Evolutionary conservation across 2,329 filamentous ascomycete species (phyloP).

Genomic region (Botrytis medusae): DNA sequence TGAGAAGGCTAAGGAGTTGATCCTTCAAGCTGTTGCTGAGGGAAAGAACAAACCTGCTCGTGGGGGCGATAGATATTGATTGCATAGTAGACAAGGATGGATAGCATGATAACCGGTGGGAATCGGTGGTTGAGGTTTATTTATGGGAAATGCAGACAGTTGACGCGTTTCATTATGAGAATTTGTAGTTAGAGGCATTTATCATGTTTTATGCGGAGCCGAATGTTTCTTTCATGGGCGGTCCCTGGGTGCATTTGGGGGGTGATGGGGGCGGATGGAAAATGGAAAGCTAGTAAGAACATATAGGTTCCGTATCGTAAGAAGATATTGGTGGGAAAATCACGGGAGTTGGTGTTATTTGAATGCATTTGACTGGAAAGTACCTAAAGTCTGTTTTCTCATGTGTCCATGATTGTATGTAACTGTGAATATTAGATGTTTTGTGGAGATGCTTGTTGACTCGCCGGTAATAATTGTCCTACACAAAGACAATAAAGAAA

Average conservation of each 20-base stretch:
- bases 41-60: conserved; percentile 41
- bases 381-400: neutral
- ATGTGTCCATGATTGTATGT: neutral
- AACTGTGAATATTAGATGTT: neutral
- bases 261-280: neutral
- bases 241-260: neutral
- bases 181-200: conserved; percentile 4
- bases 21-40: conserved; percentile 76
- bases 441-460: neutral
- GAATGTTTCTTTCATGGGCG: conserved; percentile 8
- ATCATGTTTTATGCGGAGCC: conserved; percentile 3
- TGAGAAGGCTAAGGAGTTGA: conserved; percentile 84
- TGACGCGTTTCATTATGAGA: neutral
- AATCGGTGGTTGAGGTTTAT: neutral
- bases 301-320: neutral
- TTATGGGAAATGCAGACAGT: neutral
- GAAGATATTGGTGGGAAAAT: conserved; percentile 5
- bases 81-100: neutral
- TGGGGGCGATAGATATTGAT: conserved; percentile 15
- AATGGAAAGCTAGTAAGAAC: neutral
- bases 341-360: conserved; percentile 3
- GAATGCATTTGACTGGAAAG: conserved; percentile 8
- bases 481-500: neutral
- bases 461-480: neutral
- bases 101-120: neutral